Evolutionary conservation across 257 asterid species (phyloP).

Genomic region (Gentiana dahurica): DNA sequence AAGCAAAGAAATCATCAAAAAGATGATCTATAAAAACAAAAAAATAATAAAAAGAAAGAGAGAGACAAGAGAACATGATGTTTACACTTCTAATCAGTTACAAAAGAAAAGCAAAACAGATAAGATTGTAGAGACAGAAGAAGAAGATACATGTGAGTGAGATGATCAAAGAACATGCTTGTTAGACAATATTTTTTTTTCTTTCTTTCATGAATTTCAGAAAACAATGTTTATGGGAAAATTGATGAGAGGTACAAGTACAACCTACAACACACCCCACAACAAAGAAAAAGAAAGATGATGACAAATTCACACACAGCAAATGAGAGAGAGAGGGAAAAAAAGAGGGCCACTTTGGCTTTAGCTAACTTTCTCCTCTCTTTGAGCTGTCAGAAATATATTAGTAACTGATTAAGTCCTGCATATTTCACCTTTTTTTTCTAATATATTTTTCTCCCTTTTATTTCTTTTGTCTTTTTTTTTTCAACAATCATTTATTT

Average conservation of each 20-base stretch:
- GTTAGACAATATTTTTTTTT: too few species aligned
- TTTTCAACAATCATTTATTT: too few species aligned
- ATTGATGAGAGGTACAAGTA: background rate
- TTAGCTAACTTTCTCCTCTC: background rate
- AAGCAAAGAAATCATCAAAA: conserved; percentile 9
- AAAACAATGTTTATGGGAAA: too few species aligned
- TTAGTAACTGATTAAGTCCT: conserved; percentile 1
- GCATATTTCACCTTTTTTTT: background rate
- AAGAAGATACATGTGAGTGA: background rate
- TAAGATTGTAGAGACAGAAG: conserved; percentile 9
- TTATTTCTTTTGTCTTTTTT: background rate
- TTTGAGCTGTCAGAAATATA: conserved; percentile 4
- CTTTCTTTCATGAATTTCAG: too few species aligned
- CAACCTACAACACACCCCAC: conserved; percentile 14
- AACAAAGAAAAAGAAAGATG: conserved; percentile 3
- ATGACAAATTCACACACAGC: conserved; percentile 9
- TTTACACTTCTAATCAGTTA: background rate
- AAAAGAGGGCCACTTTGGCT: conserved; percentile 8
- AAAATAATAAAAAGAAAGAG: too few species aligned
- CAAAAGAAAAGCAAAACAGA: too few species aligned
- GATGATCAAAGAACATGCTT: conserved; percentile 5
- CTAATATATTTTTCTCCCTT: background rate
- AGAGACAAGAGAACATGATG: background rate
- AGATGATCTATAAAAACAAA: conserved; percentile 4
- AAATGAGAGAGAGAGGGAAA: conserved; percentile 1